phyloP scores from a whole-genome alignment of 805 yeast species.

The Spathaspora girioi region DNA sequence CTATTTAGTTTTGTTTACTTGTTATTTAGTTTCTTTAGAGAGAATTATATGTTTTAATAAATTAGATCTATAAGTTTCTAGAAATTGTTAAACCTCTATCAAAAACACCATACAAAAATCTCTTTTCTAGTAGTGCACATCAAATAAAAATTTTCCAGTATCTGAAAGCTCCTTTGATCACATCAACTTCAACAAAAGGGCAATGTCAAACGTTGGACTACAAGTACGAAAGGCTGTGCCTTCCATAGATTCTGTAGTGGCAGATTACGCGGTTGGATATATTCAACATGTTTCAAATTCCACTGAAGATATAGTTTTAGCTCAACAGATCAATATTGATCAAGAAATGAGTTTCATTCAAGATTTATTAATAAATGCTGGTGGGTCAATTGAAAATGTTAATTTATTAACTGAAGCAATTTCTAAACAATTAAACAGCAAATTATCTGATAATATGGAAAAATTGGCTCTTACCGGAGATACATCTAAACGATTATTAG shows the following conservation, averaged over 20 bases:
- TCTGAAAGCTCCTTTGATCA: too few species aligned
- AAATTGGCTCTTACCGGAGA: slow-evolving; percentile 79
- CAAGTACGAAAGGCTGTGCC: slow-evolving; percentile 87
- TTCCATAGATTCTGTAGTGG: slow-evolving; percentile 78
- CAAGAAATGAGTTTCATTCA: slow-evolving; percentile 67
- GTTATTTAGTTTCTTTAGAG: too few species aligned
- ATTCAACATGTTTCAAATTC: slow-evolving; percentile 74
- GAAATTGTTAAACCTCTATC: neutral
- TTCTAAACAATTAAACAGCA: slow-evolving; percentile 45
- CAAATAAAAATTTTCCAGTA: neutral
- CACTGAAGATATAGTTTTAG: slow-evolving; percentile 78
- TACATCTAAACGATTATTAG: slow-evolving; percentile 80
- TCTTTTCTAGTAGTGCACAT: neutral
- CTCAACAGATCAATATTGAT: slow-evolving; percentile 64
- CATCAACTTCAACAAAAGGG: neutral
- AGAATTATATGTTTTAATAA: too few species aligned
- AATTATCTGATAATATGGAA: slow-evolving; percentile 64
- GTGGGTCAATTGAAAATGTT: slow-evolving; percentile 64
- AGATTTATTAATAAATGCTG: slow-evolving; percentile 71
- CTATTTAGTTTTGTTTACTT: neutral
- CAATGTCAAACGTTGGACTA: slow-evolving; percentile 40
- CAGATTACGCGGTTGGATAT: slow-evolving; percentile 89
- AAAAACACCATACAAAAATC: too few species aligned
- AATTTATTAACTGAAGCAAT: slow-evolving; percentile 44
- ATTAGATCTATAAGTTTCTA: too few species aligned